phyloP scores from a whole-genome alignment of 2,329 filamentous ascomycete genomes.

The Ceratocystis smalleyi region DNA sequence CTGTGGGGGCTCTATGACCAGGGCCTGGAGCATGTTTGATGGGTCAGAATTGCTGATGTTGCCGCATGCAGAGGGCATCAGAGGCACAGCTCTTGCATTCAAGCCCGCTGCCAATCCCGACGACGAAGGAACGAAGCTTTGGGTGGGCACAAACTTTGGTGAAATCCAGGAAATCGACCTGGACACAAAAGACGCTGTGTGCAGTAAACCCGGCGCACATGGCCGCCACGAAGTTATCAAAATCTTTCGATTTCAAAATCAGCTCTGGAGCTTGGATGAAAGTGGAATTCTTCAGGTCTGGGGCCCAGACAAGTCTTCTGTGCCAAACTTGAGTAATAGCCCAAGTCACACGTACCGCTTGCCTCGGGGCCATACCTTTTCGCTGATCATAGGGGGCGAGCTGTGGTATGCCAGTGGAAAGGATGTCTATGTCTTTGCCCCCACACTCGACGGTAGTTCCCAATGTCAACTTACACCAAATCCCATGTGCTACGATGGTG shows the following conservation, averaged over 20 bases:
- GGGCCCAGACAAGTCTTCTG: conserved; percentile 56
- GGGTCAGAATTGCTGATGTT: conserved; percentile 70
- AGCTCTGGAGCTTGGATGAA: conserved; percentile 91
- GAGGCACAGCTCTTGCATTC: conserved; percentile 67
- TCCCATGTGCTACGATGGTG: conserved; percentile 53
- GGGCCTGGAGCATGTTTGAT: conserved; percentile 72
- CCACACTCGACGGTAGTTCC: conserved; percentile 48
- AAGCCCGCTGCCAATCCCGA: conserved; percentile 65
- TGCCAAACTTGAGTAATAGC: conserved; percentile 57
- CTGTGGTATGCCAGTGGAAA: conserved; percentile 83
- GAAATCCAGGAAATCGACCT: conserved; percentile 86
- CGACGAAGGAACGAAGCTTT: conserved; percentile 66
- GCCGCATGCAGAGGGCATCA: conserved; percentile 70
- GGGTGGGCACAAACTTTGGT: conserved; percentile 79
- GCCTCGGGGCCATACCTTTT: conserved; percentile 70
- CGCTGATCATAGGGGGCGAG: conserved; percentile 68
- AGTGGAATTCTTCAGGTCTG: conserved; percentile 75
- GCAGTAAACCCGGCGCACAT: conserved; percentile 56
- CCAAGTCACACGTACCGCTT: conserved; percentile 61
- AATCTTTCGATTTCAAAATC: conserved; percentile 72
- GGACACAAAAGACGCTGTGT: conserved; percentile 51
- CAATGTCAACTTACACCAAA: conserved; percentile 62
- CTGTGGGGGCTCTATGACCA: conserved; percentile 71
- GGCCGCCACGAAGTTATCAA: conserved; percentile 63
- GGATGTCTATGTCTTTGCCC: conserved; percentile 70